Conservation (phyloP, 148 eudicot species). For the Rhododendron williamsianum region DNA sequence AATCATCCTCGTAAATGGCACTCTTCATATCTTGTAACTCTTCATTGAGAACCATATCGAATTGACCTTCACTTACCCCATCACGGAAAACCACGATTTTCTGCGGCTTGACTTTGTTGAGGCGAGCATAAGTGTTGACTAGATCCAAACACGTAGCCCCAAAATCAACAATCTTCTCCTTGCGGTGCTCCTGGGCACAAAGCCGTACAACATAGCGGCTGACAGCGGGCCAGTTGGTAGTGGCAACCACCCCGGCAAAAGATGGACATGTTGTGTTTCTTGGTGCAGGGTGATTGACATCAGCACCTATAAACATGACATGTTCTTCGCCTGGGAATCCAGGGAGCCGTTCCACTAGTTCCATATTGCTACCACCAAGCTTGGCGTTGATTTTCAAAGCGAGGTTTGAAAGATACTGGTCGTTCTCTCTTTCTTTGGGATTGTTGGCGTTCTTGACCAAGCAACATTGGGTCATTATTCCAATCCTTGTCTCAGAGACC, state of each 20-base stretch:
- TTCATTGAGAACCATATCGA: conserved; percentile 34
- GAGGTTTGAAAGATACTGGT: conserved; percentile 60
- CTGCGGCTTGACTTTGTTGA: conserved; percentile 27
- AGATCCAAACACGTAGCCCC: conserved; percentile 31
- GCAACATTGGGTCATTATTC: conserved; percentile 71
- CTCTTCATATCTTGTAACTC: conserved; percentile 28
- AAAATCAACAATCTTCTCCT: conserved; percentile 29
- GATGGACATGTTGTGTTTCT: conserved; percentile 24
- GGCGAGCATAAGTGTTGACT: conserved; percentile 20
- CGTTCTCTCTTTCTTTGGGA: conserved; percentile 29
- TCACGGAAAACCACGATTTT: conserved; percentile 39
- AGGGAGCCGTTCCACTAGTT: conserved; percentile 32
- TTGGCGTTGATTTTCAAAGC: conserved; percentile 70
- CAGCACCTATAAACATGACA: conserved; percentile 49
- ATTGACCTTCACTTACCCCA: conserved; percentile 41
- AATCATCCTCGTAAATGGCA: conserved; percentile 13
- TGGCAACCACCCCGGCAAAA: conserved; percentile 39
- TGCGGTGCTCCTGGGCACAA: conserved; percentile 22
- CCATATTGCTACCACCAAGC: conserved; percentile 60
- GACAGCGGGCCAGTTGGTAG: conserved; percentile 37
- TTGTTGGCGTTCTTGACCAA: conserved; percentile 33
- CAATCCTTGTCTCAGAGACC: conserved; percentile 57
- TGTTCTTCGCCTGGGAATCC: conserved; percentile 24
- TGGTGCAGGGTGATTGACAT: conserved; percentile 40
- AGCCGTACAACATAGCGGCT: conserved; percentile 34